Conservation (phyloP, 371 early-diverging fungal genomes). For the Mucor sp. region DNA sequence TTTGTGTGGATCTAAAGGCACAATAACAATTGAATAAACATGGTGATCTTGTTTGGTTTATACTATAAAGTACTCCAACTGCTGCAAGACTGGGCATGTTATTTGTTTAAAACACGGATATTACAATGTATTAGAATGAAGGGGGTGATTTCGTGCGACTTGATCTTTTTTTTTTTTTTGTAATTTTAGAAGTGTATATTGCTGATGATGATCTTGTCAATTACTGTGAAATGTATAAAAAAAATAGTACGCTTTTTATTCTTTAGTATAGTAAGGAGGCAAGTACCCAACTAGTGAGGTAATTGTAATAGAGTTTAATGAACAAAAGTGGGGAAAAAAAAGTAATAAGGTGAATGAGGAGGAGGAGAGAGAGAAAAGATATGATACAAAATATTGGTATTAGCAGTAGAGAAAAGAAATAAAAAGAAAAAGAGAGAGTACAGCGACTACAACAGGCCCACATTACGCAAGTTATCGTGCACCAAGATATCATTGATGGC, state of each 20-base stretch:
- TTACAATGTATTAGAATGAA: background rate
- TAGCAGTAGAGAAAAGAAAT: background rate
- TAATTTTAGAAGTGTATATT: background rate
- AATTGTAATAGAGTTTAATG: constrained; percentile 1
- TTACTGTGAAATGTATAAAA: background rate
- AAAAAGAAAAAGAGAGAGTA: background rate
- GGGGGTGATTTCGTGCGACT: background rate
- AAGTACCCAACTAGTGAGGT: background rate
- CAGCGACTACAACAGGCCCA: constrained; percentile 58
- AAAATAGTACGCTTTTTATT: background rate
- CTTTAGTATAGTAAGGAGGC: background rate
- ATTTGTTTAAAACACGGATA: background rate
- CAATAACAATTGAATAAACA: background rate
- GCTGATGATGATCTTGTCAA: background rate
- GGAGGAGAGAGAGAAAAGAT: background rate
- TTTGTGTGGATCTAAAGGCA: background rate
- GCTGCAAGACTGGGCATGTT: background rate
- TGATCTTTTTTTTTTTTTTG: too few species aligned
- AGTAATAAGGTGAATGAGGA: background rate
- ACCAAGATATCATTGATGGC: constrained; percentile 78
- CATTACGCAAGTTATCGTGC: constrained; percentile 62
- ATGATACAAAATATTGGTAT: constrained; percentile 5
- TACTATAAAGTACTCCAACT: too few species aligned
- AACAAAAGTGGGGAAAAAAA: background rate
- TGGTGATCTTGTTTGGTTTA: too few species aligned